Base-by-base conservation (phyloP, 192 early-diverging fungal genomes). In the Podila horticola region DNA sequence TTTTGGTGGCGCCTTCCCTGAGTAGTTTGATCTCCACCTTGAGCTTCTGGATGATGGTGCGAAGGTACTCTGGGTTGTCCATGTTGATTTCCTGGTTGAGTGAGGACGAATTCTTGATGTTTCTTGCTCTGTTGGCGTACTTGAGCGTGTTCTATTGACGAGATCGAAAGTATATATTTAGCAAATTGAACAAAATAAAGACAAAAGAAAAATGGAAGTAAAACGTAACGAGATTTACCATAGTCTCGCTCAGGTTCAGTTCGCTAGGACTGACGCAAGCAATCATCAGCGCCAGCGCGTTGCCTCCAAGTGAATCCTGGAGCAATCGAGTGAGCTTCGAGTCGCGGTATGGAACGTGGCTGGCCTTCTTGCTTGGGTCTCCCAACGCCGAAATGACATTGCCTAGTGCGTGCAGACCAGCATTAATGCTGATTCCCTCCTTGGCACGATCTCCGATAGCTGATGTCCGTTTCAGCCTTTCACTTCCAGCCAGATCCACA, bases 381-480 rank as follows among this genome's bases (percentile, higher is more conserved):
- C 96, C 96, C 17, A 99, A 86, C 0, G 97, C 97, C n/a, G 94
- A 96, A 61, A 99, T 99, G 29, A 98, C 97, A 82, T 99, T 99
- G 67, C 97, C 98, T 31, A 99, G 90, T 8, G 97, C 97, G 62
- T 98, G 84, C 13, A 99, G 86, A 6, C 97, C 98, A 38, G 95
- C 93, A 82, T 98, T 99, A 83, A 98, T 99, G 29, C 93, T 93
- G 62, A 99, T 99, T 66, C 97, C 97, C 75, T 99, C 97, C 75
- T 94, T 94, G 68, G 93, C 93, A 58, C 97, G 88, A 58, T 97
- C 97, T 31, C 97, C 97, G 61, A 92, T 93, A 1, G 97, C 96
- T 28, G 94, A 89, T 13, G 97, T 99, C 41, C 94, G 90, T 86
- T 99, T 99, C 19, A 99, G 85, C 38, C 94, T 83, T 85, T 99